Base-by-base conservation (phyloP, 768 basidiomycete species). In the Chlorophyllum brunneum region DNA sequence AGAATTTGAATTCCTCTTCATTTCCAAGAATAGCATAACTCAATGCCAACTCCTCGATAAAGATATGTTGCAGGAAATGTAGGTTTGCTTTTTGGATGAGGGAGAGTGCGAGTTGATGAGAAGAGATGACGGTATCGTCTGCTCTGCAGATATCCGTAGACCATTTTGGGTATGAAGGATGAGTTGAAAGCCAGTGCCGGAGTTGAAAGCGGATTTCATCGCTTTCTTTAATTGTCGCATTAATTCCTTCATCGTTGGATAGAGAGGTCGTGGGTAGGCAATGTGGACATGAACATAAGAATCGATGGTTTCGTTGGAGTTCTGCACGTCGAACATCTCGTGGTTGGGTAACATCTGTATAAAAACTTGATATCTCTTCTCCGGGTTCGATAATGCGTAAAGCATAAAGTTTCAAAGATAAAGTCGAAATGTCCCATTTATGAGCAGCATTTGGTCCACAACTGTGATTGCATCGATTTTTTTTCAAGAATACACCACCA, bases 311-410 rank as follows among this genome's bases (percentile, higher is more conserved):
- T 2, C 67, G 63, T 5, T 60, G 51, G 5, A 78, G 66, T 29
- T 65, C 65, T 10, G 63, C 59, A 23, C 66, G 62, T 10, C 76
- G 70, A 10, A 54, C 61, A 10, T 60, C 63, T 5, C 70, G 66
- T 11, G 72, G 59, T 9, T 70, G 69, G 9, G 67, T 65, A 1
- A 71, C 67, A 51, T 76, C 70, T 33, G 72, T 67, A 59, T 78
- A 78, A 13, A 71, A 70, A 48, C 72, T 74, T n/a, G 66, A 66
- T 24, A 78, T 74, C 48, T 78, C 77, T 50, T 75, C 75, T 5
- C 71, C 72, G 0, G 58, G 58, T 22, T 51, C 45, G 47, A 77
- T 73, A 18, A 63, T 55, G 5, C 75, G 66, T 7, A 75, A 63
- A 2, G 77, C 70, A 52, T 73, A 75, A 26, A 78, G 57, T 2